phyloP scores from a whole-genome alignment of 1,284 basidiomycete genomes.

The Sutorius eximius region DNA sequence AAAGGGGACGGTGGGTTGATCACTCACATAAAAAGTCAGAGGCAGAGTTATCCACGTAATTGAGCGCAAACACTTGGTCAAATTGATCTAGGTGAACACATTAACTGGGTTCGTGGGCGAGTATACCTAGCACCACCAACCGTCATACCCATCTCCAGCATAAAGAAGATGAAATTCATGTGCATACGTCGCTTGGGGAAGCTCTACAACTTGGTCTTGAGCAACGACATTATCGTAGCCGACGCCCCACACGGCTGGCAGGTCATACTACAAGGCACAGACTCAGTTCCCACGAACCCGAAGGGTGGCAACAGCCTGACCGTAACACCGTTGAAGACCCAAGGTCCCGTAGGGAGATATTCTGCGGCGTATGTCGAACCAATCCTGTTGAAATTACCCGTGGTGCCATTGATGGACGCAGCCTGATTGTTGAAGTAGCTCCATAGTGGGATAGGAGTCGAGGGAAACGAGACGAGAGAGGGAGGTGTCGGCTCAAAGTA shows the following conservation, averaged over 20 bases:
- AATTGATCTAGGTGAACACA: constrained; percentile 30
- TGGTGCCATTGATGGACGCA: constrained; percentile 40
- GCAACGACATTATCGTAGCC: constrained; percentile 42
- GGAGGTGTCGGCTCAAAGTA: constrained; percentile 12
- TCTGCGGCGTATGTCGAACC: constrained; percentile 41
- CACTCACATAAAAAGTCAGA: constrained; percentile 36
- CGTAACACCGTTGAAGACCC: constrained; percentile 38
- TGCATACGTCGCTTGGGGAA: constrained; percentile 32
- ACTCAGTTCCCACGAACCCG: neutral
- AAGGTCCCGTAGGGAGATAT: constrained; percentile 37
- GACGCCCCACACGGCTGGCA: constrained; percentile 42
- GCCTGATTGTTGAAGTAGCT: constrained; percentile 42
- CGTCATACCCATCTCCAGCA: constrained; percentile 37
- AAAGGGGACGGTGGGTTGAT: too few species aligned
- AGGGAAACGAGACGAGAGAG: constrained; percentile 32
- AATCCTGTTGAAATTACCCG: constrained; percentile 37
- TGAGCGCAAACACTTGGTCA: constrained; percentile 36
- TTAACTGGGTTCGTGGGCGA: neutral
- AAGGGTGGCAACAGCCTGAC: constrained; percentile 21
- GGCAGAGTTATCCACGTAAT: constrained; percentile 36
- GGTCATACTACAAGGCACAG: constrained; percentile 34
- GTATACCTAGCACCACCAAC: constrained; percentile 18
- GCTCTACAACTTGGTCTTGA: constrained; percentile 37
- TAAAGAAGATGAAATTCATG: constrained; percentile 48
- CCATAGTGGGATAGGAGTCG: constrained; percentile 27